Percentiles rank a stretch among this genome's conserved stretches.
Evolutionary conservation across 306 rosid species (phyloP).

Genomic region (Casuarina cunninghamiana): DNA sequence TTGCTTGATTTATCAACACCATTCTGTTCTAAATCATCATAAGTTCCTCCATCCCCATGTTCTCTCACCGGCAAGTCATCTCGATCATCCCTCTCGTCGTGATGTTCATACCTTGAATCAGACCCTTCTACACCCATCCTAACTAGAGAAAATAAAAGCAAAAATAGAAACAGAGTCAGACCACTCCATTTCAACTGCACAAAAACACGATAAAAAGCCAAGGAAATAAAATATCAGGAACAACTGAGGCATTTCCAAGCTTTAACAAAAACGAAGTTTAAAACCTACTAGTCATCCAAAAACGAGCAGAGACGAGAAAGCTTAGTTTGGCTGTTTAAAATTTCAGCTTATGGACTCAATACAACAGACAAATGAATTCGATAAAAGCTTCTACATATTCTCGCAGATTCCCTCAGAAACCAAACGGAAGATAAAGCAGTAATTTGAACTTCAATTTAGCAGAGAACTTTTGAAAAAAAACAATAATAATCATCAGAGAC

Average conservation of each 20-base stretch:
- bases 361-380: background rate
- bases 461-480: background rate
- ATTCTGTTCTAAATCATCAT: constrained; percentile 43
- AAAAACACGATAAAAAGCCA: background rate
- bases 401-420: background rate
- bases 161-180: background rate
- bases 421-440: background rate
- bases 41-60: constrained; percentile 19
- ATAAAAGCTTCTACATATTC: background rate
- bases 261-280: background rate
- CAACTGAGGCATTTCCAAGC: background rate
- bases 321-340: background rate
- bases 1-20: constrained; percentile 55
- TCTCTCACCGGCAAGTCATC: constrained; percentile 46
- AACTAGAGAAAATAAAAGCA: constrained; percentile 10
- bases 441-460: background rate
- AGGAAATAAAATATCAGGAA: background rate
- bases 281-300: background rate
- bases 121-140: constrained; percentile 61
- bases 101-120: constrained; percentile 39
- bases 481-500: background rate
- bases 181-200: background rate
- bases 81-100: constrained; percentile 47
- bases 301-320: background rate
- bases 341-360: background rate